Percentiles rank a stretch among this genome's conserved stretches.
These are phyloP conservation scores for Chionographis japonica DNA, from an alignment of 106 monocot genomes.

Conservation along the genomic window DNA sequence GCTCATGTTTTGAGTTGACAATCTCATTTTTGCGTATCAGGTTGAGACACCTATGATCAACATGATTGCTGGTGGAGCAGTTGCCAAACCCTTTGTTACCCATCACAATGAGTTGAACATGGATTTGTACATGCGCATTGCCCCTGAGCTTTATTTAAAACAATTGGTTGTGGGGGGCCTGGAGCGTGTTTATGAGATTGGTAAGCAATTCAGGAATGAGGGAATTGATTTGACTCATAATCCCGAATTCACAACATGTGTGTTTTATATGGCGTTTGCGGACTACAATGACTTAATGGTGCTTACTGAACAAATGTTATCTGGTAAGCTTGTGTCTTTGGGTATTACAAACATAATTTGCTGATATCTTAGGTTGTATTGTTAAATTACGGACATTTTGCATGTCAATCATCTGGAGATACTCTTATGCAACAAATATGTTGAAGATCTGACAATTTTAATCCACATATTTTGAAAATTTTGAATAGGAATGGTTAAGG, in stretches of 20 bases:
- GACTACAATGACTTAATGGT: slow-evolving; percentile 50
- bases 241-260: slow-evolving; percentile 53
- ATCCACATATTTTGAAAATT: not conserved
- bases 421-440: no score
- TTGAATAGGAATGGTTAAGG: slow-evolving; percentile 78
- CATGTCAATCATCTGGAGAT: no score
- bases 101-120: slow-evolving; percentile 49
- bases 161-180: slow-evolving; percentile 46
- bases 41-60: slow-evolving; percentile 64
- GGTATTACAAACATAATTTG: no score
- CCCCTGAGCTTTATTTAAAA: slow-evolving; percentile 48
- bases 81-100: slow-evolving; percentile 51
- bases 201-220: slow-evolving; percentile 52
- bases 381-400: no score
- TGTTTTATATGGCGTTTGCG: slow-evolving; percentile 54
- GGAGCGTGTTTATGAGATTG: slow-evolving; percentile 55
- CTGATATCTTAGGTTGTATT: no score
- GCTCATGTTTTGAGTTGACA: not conserved
- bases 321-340: slow-evolving; percentile 14
- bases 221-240: slow-evolving; percentile 55
- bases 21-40: slow-evolving; percentile 7
- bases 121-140: slow-evolving; percentile 49
- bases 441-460: not conserved
- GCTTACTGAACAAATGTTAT: slow-evolving; percentile 43
- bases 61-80: slow-evolving; percentile 58